Base-by-base conservation (phyloP, 1,139 yeast species). In the Suhomyces coccinellae region DNA sequence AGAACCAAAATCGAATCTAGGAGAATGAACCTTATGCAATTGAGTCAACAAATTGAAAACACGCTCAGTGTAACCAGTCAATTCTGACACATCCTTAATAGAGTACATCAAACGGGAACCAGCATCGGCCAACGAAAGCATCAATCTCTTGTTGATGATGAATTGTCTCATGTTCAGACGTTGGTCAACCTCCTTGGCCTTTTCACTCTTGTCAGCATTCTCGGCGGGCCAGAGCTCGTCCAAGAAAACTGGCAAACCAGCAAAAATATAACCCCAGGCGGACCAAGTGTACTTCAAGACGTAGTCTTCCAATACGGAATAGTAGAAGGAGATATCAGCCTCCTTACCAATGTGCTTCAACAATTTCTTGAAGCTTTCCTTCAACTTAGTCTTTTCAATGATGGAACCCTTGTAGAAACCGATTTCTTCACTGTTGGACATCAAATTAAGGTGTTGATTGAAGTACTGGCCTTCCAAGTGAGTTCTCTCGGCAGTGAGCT, bases 71-170 rank as follows among this genome's bases (percentile, higher is more conserved):
- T 87, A 87, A 10, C 97, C 97, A 1, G 96, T 88, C 47, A 91
- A 75, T 63, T 85, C 93, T 12, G 95, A 87, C n/a, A 91, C 79
- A 65, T 90, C 97, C 63, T 91, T 90, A 54, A 90, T 87, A 2
- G 97, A 89, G 63, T 89, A 89, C 97, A 91, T 90, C 70, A 91
- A 77, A 52, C 97, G 77, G n/a, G 96, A 87, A 6, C 97, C 97
- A 0, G 98, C 97, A 68, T 91, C 98, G 1, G 97, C 97, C 61
- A 91, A 76, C 6, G 95, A 85, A 55, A 91, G 76, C 87, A 91
- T 84, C 54, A 91, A 77, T 57, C 97, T 77, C 68, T 91, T 91
- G 70, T 90, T 91, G 47, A 90, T 90, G 55, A 90, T 86, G 56
- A 90, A 91, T 56, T 87, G 91, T 56, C 89, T 84, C 90, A 91